Conservation (phyloP, 176 grass and related monocot genomes). For the Aegilops bicornis region DNA sequence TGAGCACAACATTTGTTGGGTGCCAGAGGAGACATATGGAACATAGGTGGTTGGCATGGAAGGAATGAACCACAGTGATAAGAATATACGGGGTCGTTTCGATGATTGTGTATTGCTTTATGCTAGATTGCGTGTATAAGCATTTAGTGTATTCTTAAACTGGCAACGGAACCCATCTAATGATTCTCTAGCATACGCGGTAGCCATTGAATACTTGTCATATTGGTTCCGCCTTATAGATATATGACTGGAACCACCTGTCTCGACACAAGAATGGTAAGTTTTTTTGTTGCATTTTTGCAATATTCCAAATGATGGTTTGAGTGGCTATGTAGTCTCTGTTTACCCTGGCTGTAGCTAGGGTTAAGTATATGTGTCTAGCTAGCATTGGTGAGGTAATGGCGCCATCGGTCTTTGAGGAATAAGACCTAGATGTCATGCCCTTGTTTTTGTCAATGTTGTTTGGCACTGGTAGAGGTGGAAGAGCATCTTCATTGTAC, state of each 20-base stretch:
- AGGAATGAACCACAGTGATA: not conserved
- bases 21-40: too few relatives aligned
- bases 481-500: too few relatives aligned
- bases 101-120: not conserved
- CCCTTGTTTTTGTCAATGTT: too few relatives aligned
- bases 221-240: not conserved
- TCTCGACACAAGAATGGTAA: not conserved
- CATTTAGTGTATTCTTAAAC: not conserved
- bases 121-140: not conserved
- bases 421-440: too few relatives aligned
- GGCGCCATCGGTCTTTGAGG: too few relatives aligned
- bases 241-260: not conserved
- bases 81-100: not conserved
- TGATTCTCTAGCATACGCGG: not conserved
- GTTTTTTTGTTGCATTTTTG: not conserved
- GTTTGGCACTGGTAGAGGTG: too few relatives aligned
- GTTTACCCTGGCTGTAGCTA: too few relatives aligned
- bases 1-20: too few relatives aligned
- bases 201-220: not conserved
- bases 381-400: too few relatives aligned
- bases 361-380: too few relatives aligned
- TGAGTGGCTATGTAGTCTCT: not conserved
- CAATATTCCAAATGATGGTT: not conserved
- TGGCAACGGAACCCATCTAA: not conserved
- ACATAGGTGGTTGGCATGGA: too few relatives aligned